Evolutionary conservation across 495 filamentous ascomycete species (phyloP).

Genomic region (Aspergillus heteromorphus): DNA sequence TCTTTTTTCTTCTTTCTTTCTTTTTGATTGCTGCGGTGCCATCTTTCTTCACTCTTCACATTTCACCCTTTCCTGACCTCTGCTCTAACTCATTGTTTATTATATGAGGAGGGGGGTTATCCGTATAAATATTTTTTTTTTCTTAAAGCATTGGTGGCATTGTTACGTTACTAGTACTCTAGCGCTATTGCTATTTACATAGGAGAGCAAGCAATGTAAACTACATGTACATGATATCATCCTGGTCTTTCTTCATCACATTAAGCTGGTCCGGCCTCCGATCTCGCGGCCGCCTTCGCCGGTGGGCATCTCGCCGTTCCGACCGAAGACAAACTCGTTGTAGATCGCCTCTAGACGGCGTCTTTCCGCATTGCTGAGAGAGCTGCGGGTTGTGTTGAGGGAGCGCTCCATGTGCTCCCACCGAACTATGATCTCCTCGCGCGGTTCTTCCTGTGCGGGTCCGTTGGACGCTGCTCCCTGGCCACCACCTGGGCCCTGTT

Average conservation of each 20-base stretch:
- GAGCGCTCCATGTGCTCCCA: constrained; percentile 83
- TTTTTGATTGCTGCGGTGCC: not conserved
- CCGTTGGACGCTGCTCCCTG: constrained; percentile 25
- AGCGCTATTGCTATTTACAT: too few relatives aligned
- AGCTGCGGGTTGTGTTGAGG: constrained; percentile 72
- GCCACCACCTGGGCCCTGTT: constrained; percentile 35
- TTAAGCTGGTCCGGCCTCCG: constrained; percentile 86
- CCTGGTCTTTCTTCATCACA: constrained; percentile 60
- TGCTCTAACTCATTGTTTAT: too few relatives aligned
- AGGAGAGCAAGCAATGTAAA: not conserved
- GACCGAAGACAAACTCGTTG: constrained; percentile 80
- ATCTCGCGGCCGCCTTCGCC: constrained; percentile 87
- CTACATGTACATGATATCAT: too few relatives aligned
- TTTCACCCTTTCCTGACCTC: too few relatives aligned
- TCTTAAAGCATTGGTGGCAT: too few relatives aligned
- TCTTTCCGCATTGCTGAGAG: constrained; percentile 71
- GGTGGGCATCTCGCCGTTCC: constrained; percentile 90
- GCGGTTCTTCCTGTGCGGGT: constrained; percentile 29
- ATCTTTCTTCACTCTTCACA: too few relatives aligned
- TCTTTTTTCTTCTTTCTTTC: too few relatives aligned
- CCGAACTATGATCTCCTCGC: constrained; percentile 70
- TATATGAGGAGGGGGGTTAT: too few relatives aligned
- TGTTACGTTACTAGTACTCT: too few relatives aligned
- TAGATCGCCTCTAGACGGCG: constrained; percentile 74
- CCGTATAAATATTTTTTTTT: not conserved